Base-by-base conservation (phyloP, 2,329 filamentous ascomycete species). In the Fusarium drepaniforme region DNA sequence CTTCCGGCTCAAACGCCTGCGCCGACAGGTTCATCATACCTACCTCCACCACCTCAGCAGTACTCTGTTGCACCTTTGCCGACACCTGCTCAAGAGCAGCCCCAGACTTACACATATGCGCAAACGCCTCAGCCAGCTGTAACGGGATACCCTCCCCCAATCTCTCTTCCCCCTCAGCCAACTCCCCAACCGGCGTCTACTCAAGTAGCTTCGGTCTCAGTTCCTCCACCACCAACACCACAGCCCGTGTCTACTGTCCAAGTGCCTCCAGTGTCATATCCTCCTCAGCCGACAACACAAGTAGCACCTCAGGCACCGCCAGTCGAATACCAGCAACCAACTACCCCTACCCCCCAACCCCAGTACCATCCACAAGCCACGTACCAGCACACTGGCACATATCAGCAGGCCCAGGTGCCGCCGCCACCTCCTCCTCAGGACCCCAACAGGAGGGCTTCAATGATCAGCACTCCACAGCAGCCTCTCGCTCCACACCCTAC, bases 1-100 rank as follows among this genome's bases (percentile, higher is more conserved):
- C 76, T 78, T 7, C 76, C 75, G 16, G 18, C 21, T 0, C 18
- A 59, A 1, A 59, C 56, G 1, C n/a, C 66, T 7, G 23, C 18
- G 0, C 4, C 44, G 0, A 11, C 40, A 0, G 9, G 44, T 12
- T n/a, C 51, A 1, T 62, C 40, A 1, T 60, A 63, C 0, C 64
- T 44, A 5, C 62, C 56, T 8, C 46, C 38, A 0, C 64, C 56
- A 12, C 1, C 8, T 0, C 64, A 57, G 9, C 64, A 63, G 11
- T 21, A 46, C 1, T 5, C 42, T 0, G 37, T 8, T 7, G 12
- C 25, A 8, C 3, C 33, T 0, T 7, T 66, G 8, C 61, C 68
- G 1, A 51, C 62, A 3, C 59, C 66, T 4, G 7, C 57, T 0
- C 72, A 73, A 0, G 42, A 57, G 1, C 46, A 0, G 0, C 37